Conservation (phyloP, 2,329 filamentous ascomycete genomes). For the Fusarium sp. region DNA sequence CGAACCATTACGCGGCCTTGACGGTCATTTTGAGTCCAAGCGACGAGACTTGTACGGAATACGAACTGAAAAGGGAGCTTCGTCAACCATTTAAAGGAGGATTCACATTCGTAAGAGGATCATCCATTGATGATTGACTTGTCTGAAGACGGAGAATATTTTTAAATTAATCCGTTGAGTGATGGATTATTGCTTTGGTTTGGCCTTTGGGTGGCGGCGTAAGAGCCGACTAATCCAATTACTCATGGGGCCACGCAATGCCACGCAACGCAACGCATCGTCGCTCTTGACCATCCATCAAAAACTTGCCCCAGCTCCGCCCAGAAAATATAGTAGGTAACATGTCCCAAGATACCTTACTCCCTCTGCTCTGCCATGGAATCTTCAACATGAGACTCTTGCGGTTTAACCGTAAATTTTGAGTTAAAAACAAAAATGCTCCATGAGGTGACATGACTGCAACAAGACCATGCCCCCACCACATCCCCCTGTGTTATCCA, state of each 20-base stretch:
- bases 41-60: conserved; percentile 12
- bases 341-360: not conserved
- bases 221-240: conserved; percentile 34
- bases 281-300: conserved; percentile 11
- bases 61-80: not conserved
- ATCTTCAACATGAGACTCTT: conserved; percentile 3
- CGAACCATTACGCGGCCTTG: conserved; percentile 28
- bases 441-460: conserved; percentile 6
- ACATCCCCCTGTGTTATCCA: conserved; percentile 38
- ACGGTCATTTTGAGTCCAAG: conserved; percentile 7
- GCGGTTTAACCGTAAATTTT: conserved; percentile 5
- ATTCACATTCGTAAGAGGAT: not conserved
- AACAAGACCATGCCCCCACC: conserved; percentile 39
- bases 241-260: conserved; percentile 48
- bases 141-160: not conserved
- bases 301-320: conserved; percentile 16
- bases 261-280: conserved; percentile 23
- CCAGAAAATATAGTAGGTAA: not conserved
- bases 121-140: not conserved
- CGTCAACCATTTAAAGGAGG: not conserved
- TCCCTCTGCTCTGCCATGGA: not conserved
- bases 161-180: not conserved
- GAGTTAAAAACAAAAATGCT: not conserved
- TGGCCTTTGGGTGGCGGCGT: conserved; percentile 36
- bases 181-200: not conserved